phyloP scores from a whole-genome alignment of 1,284 basidiomycete species.

The Pisolithus thermaeus region DNA sequence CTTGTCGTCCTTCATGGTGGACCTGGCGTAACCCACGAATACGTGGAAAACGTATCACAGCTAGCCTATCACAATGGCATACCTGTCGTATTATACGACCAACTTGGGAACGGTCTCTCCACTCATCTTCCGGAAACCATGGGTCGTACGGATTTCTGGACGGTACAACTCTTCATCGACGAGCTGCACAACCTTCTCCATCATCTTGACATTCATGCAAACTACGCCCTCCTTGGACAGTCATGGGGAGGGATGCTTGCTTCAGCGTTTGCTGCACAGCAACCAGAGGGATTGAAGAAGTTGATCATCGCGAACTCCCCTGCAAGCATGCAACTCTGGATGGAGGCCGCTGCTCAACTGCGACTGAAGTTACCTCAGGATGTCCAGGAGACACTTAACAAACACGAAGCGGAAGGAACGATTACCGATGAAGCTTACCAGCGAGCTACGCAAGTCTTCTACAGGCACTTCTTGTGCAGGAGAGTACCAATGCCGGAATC shows the following conservation, averaged over 20 bases:
- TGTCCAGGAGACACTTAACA: constrained; percentile 37
- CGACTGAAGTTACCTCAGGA: constrained; percentile 36
- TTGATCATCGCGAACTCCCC: constrained; percentile 37
- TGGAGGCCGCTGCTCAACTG: constrained; percentile 29
- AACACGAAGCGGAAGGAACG: constrained; percentile 44
- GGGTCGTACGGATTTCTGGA: constrained; percentile 37
- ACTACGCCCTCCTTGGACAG: constrained; percentile 40
- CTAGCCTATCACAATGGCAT: constrained; percentile 26
- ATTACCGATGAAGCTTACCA: constrained; percentile 41
- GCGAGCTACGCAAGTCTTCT: constrained; percentile 39
- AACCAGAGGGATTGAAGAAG: constrained; percentile 36
- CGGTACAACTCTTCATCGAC: constrained; percentile 37
- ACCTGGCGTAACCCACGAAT: constrained; percentile 35
- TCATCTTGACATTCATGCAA: constrained; percentile 32
- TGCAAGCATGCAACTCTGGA: constrained; percentile 36
- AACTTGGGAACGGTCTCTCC: constrained; percentile 41
- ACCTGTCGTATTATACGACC: constrained; percentile 45
- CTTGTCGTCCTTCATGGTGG: constrained; percentile 44
- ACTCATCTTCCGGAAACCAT: constrained; percentile 41
- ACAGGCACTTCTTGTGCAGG: constrained; percentile 40
- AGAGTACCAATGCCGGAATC: constrained; percentile 39
- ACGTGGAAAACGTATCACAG: constrained; percentile 32
- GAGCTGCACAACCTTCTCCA: constrained; percentile 41
- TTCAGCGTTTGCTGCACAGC: constrained; percentile 30
- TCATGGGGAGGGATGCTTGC: constrained; percentile 50